Base-by-base conservation (phyloP, 805 yeast species). In the Deakozyma indianensis region DNA sequence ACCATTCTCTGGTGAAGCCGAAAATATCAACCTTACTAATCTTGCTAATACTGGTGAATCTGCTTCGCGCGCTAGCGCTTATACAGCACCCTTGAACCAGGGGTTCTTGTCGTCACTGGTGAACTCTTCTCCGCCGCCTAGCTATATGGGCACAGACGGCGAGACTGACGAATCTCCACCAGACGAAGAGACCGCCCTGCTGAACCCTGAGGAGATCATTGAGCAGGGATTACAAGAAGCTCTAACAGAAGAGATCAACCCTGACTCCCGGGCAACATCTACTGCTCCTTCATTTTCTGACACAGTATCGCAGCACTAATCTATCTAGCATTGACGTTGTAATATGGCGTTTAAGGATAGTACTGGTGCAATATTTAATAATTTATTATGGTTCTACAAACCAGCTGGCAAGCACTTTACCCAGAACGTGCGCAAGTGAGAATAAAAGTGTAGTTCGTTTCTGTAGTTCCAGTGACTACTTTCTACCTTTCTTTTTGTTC, bases 161-260 rank as follows among this genome's bases (percentile, higher is more conserved):
- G 38, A 32, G 18, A 20, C 9, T 14, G 38, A 32, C 7, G 18
- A 11, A 5, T n/a, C 38, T 9, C 18, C 5, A n/a, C 18, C 38
- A 14, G 38, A 9, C 38, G 38, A 32, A 5, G 18, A 20, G 18
- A 25, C 7, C 28, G 5, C 38, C 9, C 38, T 9, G 11, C 18
- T 32, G 11, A n/a, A 7, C 38, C 38, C 38, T 9, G 38, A 32
- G 38, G 38, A 32, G 18, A n/a, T 32, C 5, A 32, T 32, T n/a
- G 18, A 32, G 38, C 38, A 32, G 18, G 38, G 38, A 5, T n/a
- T 32, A 20, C 38, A 32, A n/a, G 38, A 32, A n/a, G 38, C 38
- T 9, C 11, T 32, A 14, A 20, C 38, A 14, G 18, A 32, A 9
- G 38, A 32, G 9, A 5, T 32, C 5, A 7, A 32, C 28, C 14